Evolutionary conservation across 2,329 filamentous ascomycete species (phyloP), one percentile per base, ranked within the genome.

Genomic region (Pyricularia grisea): DNA sequence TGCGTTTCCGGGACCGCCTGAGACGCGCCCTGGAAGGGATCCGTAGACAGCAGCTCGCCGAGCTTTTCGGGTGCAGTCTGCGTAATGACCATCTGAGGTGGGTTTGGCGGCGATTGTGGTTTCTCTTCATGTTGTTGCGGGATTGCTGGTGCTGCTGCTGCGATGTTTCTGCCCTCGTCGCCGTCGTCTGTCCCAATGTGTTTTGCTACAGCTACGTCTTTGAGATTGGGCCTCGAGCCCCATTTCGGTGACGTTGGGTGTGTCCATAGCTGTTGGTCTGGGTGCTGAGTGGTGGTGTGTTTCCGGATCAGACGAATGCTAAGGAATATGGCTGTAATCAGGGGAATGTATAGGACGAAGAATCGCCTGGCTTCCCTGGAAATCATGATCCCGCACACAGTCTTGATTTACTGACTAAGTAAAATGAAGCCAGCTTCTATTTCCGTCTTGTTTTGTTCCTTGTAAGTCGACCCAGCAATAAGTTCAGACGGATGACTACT

Each of bases 301-400:
- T 68, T 68, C 30, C 27, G 30, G 28, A 68, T 63, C 20, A 68
- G 67, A 20, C 67, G 67, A 58, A 68, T 36, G 10, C 55, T 68
- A 23, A 68, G 67, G 67, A 68, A 42, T 28, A 68, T 61, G 67
- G 67, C 67, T 14, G 67, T 68, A 23, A 68, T 61, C 28, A 68
- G 58, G 58, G 67, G 67, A 4, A 68, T 31, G 31, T 63, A 63
- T 25, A 68, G 55, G 55, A 68, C 67, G n/a, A 68, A 2, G 23
- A 68, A 68, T n/a, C 67, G 67, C 67, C 28, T 63, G 1, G 61
- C 23, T 7, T 68, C 67, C 58, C 55, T 58, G 30, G 42, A 42
- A 30, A 68, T 6, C 67, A 68, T 68, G 55, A 23, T 68, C 17
- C 31, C 27, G 11, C 33, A 27, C 58, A 23, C 4, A 25, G 58